phyloP scores from a whole-genome alignment of 2,329 filamentous ascomycete species.

The Aspergillus fischeri region DNA sequence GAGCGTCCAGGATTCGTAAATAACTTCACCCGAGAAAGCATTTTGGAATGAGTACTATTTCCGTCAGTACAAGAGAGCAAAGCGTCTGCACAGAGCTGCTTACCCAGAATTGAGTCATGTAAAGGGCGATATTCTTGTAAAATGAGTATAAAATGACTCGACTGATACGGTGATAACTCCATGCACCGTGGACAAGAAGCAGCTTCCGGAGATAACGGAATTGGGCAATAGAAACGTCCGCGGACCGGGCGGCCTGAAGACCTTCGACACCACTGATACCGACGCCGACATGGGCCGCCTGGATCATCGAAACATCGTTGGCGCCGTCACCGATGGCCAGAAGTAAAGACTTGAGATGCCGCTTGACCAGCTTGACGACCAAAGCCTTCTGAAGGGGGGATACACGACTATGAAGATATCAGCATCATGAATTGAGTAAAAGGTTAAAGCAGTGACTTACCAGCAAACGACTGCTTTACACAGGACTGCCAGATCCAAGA shows the following conservation, averaged over 20 bases:
- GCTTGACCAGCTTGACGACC: conserved; percentile 97
- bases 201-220: conserved; percentile 94
- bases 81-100: conserved; percentile 33
- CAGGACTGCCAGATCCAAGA: conserved; percentile 87
- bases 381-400: conserved; percentile 95
- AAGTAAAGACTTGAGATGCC: conserved; percentile 84
- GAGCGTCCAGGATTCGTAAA: conserved; percentile 99
- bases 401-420: conserved; percentile 63
- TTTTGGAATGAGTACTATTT: conserved; percentile 93
- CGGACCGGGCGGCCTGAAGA: conserved; percentile 90
- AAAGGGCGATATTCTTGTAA: conserved; percentile 98
- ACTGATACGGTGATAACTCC: conserved; percentile 96
- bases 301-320: conserved; percentile 99
- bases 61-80: conserved; percentile 14
- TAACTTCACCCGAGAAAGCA: conserved; percentile 93
- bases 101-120: conserved; percentile 99
- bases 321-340: conserved; percentile 96
- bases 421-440: neutral
- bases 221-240: conserved; percentile 92
- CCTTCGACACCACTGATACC: conserved; percentile 97
- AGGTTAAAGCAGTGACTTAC: conserved; percentile 32
- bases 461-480: conserved; percentile 99
- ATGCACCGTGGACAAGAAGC: conserved; percentile 88
- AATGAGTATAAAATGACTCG: conserved; percentile 98
- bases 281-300: conserved; percentile 95